Base-by-base conservation (phyloP, 108 stramenopile genomes). In the Tribonema minus region DNA sequence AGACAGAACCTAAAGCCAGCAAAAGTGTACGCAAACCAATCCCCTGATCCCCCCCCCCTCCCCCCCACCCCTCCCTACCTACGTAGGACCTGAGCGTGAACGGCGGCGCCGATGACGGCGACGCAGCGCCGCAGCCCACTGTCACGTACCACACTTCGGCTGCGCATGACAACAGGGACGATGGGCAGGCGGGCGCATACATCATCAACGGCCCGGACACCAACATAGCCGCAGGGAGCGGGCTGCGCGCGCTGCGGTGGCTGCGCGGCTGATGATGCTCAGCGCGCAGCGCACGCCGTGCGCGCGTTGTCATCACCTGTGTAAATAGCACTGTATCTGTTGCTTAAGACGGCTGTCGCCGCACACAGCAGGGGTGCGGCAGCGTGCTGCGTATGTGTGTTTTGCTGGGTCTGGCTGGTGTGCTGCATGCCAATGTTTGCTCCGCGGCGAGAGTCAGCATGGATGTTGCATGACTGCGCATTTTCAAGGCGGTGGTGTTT, bases 191-290 rank as follows among this genome's bases (percentile, higher is more conserved):
- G 20, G 38, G 38, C 3, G 77, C 77, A 23, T 79, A 79, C 68
- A 79, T 79, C 1, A 79, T 79, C 37, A 79, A 79, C 40, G 77
- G 77, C 6, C 68, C 77, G 0, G 77, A 79, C 35, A 79, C 77
- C 6, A 79, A 79, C 68, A 68, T 79, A 35, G 77, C 77, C 60
- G 68, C 77, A 40, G 77, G 77, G 6, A 79, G 77, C 28, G 77
- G 77, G 12, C 61, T 79, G 30, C 40, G 77, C 38, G 77, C 67
- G 32, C 68, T 79, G 9, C 58, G 77, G 32, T 79, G 77, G 77
- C 77, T 79, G 4, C 58, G 68, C 36, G 68, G 77, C 4, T 40
- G 58, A 26, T 77, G 64, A 67, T 54, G n/a, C n/a, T n/a, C n/a
- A n/a, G n/a, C n/a, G n/a, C n/a, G n/a, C n/a, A n/a, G n/a, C n/a